Base-by-base conservation (phyloP, 2,329 filamentous ascomycete genomes). In the Ceratocystis variospora region DNA sequence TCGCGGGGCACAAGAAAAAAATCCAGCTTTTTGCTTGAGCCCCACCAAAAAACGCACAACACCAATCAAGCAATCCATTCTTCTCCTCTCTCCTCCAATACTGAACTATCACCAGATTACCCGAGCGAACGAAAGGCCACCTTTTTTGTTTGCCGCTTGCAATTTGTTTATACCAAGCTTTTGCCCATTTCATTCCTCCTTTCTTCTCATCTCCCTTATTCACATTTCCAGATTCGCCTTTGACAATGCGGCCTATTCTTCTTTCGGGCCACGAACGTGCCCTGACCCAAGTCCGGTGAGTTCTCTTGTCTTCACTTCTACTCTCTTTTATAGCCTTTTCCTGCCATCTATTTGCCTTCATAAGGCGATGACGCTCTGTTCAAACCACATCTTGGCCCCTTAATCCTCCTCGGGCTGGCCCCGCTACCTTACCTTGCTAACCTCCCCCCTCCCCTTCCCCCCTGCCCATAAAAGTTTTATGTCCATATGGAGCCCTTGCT, bases 251-350 rank as follows among this genome's bases (percentile, higher is more conserved):
- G 81, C 94, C 94, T 75, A 95, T 96, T 78, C 83, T 99, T 73
- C 84, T 99, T 74, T 87, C 90, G 77, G 94, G 94, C 78, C 94
- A 99, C 86, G 91, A 96, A 83, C 89, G 91, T 81, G 90, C 91
- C 79, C 84, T 96, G 78, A 96, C 90, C 76, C 91, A 96, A 79
- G 93, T 96, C 78, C 90, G 87, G 87, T 90, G 82, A 73, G 80
- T 76, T 64, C 63, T 57, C 48, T 63, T 64, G 25, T 53, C 8
- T 25, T 28, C 48, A 10, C 10, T 25, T 53, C 48, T 53, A n/a
- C 33, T 31, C 33, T 31, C 44, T 46, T n/a, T 22, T 33, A 53
- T 53, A 10, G 44, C 33, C 53, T 22, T 63, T 63, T 57, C 45
- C 37, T 62, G 12, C 10, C 37, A 41, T 41, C 37, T 10, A 41